Base-by-base conservation (phyloP, 2,329 filamentous ascomycete genomes). In the Cladosporium oxysporum region DNA sequence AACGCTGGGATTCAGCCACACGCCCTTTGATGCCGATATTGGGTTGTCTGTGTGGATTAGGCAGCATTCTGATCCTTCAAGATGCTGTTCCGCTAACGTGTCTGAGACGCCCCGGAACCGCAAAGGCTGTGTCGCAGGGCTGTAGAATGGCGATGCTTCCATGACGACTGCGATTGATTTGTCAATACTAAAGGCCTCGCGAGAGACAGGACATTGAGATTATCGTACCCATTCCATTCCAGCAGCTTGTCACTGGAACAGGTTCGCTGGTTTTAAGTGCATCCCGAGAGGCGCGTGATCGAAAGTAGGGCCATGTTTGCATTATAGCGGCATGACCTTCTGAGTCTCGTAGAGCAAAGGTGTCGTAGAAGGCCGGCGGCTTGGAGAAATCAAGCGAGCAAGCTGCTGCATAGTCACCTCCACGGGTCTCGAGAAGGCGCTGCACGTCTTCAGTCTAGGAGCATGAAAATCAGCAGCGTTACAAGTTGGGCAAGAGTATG, bases 11-110 rank as follows among this genome's bases (percentile, higher is more conserved):
- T 92, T 92, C 47, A 92, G 73, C 75, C 83, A 92, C 6, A 91
- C 86, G 59, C 90, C 87, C 64, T 80, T 76, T 7, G 66, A 70
- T 1, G 63, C 73, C 5, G 83, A 83, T 5, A 88, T 77, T 1
- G 85, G 85, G 71, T 91, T 92, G 72, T 92, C 90, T 2, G 87
- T 86, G 73, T 92, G 90, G 64, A 92, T 87, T 62, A 93, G 84
- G 76, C 91, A 93, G 79, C 90, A 93, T 77, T 93, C 91, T 16
- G 87, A 90, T n/a, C 83, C 91, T 76, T 93, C 91, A 29, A 93
- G 81, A 72, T 91, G 90, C 29, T 80, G 72, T 3, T 70, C 66
- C 0, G 83, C 83, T 1, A 94, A 84, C 4, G 82, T 83, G 72
- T 91, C 89, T 0, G 85, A 74, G 26, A 90, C 81, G 5, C 83